These are phyloP conservation scores for Talaromyces sp. DNA, from an alignment of 2,329 filamentous ascomycete genomes.

Conservation along the genomic window DNA sequence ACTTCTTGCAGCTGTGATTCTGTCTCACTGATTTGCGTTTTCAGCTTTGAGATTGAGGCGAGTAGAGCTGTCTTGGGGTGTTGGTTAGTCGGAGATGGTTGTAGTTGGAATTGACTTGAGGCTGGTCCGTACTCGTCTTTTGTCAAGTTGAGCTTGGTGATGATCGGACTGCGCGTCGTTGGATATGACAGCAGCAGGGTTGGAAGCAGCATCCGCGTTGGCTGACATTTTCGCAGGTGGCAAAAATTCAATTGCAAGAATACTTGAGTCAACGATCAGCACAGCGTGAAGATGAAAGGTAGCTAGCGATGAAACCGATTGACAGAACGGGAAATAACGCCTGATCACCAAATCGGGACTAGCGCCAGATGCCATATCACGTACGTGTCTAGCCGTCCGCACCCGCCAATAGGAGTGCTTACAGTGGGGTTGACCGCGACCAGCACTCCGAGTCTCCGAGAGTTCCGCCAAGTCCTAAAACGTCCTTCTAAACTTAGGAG, in stretches of 20 bases:
- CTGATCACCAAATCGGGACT: background rate
- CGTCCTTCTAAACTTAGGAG: background rate
- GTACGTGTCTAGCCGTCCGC: background rate
- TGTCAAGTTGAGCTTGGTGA: constrained; percentile 8
- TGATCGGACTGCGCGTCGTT: background rate
- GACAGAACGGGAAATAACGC: background rate
- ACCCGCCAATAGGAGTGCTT: background rate
- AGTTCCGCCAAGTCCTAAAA: background rate
- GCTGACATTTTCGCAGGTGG: background rate
- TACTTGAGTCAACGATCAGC: too few species aligned
- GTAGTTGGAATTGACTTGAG: too few species aligned
- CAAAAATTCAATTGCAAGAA: background rate
- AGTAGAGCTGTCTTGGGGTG: constrained; percentile 16
- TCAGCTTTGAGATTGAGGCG: constrained; percentile 31
- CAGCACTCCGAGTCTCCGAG: background rate
- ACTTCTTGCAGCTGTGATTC: constrained; percentile 28
- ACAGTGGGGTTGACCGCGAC: background rate
- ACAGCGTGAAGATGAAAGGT: too few species aligned
- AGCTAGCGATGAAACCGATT: too few species aligned
- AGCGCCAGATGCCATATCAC: background rate
- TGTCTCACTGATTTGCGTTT: constrained; percentile 40
- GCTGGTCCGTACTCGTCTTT: constrained; percentile 12
- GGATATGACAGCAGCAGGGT: background rate
- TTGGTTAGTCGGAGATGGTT: too few species aligned
- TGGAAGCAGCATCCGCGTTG: background rate